Percentiles rank a stretch among this genome's conserved stretches.
These are phyloP conservation scores for Venustampulla echinocandica DNA, from an alignment of 495 filamentous ascomycete genomes.

Conservation along the genomic window DNA sequence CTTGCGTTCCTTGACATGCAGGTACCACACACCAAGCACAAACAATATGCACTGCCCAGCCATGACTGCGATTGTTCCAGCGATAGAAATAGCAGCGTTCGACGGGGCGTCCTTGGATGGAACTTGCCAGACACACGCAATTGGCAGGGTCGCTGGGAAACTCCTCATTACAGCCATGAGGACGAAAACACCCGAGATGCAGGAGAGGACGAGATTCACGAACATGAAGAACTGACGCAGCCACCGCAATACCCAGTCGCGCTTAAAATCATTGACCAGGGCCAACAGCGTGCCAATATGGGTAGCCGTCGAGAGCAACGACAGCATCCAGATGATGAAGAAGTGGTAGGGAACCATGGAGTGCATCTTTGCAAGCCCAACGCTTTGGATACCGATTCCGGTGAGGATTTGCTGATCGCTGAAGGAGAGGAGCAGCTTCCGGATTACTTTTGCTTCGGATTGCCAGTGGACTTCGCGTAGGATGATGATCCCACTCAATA, in stretches of 20 bases:
- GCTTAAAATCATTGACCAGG: constrained; percentile 49
- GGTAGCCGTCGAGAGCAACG: constrained; percentile 46
- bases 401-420: constrained; percentile 54
- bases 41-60: constrained; percentile 42
- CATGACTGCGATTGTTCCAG: constrained; percentile 44
- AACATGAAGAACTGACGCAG: constrained; percentile 51
- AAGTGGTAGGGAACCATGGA: constrained; percentile 52
- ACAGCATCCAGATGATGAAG: constrained; percentile 55
- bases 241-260: constrained; percentile 54
- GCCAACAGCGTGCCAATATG: constrained; percentile 48
- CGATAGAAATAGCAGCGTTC: constrained; percentile 34
- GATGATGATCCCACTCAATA: constrained; percentile 36
- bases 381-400: constrained; percentile 48
- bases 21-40: constrained; percentile 43
- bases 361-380: constrained; percentile 41
- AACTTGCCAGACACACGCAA: constrained; percentile 42
- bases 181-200: constrained; percentile 41
- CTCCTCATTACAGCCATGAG: constrained; percentile 36
- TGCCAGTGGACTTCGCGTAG: constrained; percentile 32
- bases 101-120: constrained; percentile 13
- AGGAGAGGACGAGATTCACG: constrained; percentile 43
- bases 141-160: constrained; percentile 37
- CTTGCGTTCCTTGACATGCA: constrained; percentile 36
- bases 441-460: constrained; percentile 35
- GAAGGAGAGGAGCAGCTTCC: constrained; percentile 49